Evolutionary conservation across 179 eudicot genomes (phyloP).

Genomic region (Beta corolliflora): DNA sequence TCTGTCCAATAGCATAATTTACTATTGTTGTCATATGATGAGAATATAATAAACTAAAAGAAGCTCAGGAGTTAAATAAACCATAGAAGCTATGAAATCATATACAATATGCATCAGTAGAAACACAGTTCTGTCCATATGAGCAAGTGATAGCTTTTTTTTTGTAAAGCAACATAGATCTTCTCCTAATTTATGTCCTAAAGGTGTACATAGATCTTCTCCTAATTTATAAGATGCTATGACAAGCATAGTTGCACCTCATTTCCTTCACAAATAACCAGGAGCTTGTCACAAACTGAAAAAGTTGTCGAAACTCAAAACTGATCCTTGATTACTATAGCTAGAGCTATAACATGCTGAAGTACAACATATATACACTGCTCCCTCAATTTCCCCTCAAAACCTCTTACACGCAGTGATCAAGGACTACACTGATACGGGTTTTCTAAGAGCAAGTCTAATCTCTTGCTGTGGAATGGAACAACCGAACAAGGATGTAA

Average conservation of each 20-base stretch:
- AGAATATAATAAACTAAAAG: background rate
- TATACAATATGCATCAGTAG: background rate
- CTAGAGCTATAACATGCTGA: background rate
- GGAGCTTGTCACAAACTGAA: background rate
- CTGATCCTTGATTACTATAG: background rate
- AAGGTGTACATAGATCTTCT: background rate
- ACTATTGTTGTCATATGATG: background rate
- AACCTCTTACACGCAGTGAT: background rate
- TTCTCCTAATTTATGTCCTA: too few relatives aligned
- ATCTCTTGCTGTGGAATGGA: background rate
- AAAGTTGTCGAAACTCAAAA: background rate
- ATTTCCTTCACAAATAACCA: background rate
- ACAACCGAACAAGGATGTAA: too few relatives aligned
- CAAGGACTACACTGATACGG: background rate
- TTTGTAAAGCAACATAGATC: background rate
- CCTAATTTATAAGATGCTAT: background rate
- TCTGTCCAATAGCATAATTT: constrained; percentile 42
- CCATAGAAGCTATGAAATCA: background rate
- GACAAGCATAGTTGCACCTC: background rate
- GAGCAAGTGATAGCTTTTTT: background rate
- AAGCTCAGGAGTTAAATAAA: background rate
- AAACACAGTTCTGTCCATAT: background rate
- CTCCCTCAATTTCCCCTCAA: background rate
- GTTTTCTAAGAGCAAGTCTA: background rate
- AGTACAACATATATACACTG: background rate